These are phyloP conservation scores for Colletotrichum noveboracense DNA, from an alignment of 2,329 filamentous ascomycete genomes.

Conservation along the genomic window DNA sequence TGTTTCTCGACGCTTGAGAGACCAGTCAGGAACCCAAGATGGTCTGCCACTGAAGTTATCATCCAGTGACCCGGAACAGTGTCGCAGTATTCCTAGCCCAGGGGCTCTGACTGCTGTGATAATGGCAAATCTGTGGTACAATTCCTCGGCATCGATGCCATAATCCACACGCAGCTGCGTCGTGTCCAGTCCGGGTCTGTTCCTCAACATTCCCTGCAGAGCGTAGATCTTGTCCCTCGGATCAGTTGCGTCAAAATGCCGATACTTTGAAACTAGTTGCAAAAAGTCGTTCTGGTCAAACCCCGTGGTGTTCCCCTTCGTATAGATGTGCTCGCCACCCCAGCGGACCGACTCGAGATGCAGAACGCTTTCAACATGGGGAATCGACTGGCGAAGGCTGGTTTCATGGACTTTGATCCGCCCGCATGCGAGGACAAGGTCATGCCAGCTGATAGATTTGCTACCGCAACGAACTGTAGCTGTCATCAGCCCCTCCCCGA, in stretches of 20 bases:
- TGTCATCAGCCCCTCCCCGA: neutral
- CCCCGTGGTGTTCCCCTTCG: neutral
- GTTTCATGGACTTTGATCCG: neutral
- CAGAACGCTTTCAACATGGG: neutral
- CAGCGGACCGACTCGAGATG: neutral
- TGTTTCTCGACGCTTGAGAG: neutral
- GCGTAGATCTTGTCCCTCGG: slow-evolving; percentile 24
- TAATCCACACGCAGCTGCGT: neutral
- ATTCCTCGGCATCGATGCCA: neutral
- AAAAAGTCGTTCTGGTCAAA: neutral
- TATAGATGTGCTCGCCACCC: neutral
- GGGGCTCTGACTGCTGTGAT: neutral
- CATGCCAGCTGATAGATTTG: neutral
- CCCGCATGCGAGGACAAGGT: neutral
- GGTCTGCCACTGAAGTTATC: neutral
- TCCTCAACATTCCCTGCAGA: slow-evolving; percentile 18
- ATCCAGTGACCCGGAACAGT: neutral
- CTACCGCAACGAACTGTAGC: neutral
- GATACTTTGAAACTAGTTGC: neutral
- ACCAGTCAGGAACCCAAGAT: neutral
- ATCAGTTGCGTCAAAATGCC: slow-evolving; percentile 18
- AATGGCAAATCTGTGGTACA: neutral
- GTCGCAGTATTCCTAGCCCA: neutral
- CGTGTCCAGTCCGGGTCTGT: neutral
- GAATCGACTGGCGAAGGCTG: neutral